Evolutionary conservation across 2,329 filamentous ascomycete genomes (phyloP), one percentile per base, ranked within the genome.

Genomic region (Fusarium camptoceras): DNA sequence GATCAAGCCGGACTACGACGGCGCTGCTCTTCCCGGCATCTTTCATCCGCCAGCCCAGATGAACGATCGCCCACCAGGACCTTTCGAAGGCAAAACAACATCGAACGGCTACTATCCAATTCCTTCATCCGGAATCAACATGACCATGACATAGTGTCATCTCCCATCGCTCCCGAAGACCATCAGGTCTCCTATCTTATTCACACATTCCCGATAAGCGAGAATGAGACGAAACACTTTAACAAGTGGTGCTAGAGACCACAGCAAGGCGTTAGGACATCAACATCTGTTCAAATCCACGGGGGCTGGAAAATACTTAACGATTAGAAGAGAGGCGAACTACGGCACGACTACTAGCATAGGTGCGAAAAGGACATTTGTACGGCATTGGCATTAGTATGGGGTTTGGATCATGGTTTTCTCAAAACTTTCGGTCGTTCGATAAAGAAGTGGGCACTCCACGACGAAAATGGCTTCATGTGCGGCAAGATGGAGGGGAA

Each of bases 71-170:
- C 80, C 80, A 28, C 73, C 85, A 64, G 83, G 83, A 18, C 82
- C 84, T 12, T 88, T 86, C 66, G 86, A 88, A 55, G 84, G 84
- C 59, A 88, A 87, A 71, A 44, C 83, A 12, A 83, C 78, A 44
- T 87, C 86, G 8, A 78, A 77, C 24, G 86, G 86, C 16, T 87
- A 86, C 68, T 89, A 88, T 65, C 87, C 87, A 4, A 84, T 85
- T 30, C 79, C 83, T 9, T 83, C 84, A 25, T 82, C 85, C 1
- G 82, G 83, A 28, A 82, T 84, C 76, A 82, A 82, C 68, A 81
- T 85, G 75, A 81, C 80, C 48, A 77, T 79, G 74, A 71, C 74
- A 61, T 78, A 59, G 31, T 27, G 41, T 16, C 22, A 18, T 22
- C 12, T 28, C 11, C 43, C 25, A 34, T 47, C 27, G 25, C 10